Evolutionary conservation across 371 early-diverging fungal species (phyloP).

Genomic region (Circinella minor): DNA sequence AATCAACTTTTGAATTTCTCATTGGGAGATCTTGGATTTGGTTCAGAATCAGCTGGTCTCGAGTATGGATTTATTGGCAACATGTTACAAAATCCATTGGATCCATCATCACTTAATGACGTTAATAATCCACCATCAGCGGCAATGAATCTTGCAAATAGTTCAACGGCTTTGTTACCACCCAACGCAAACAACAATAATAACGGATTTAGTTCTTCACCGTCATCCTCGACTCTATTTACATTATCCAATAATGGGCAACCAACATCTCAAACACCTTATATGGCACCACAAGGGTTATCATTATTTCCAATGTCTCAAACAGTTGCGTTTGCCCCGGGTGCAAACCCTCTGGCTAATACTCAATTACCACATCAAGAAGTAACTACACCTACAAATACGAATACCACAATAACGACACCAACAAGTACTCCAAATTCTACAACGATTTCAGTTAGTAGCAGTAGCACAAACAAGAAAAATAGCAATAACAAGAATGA

Average conservation of each 20-base stretch:
- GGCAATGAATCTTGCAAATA: constrained; percentile 9
- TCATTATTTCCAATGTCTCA: constrained; percentile 19
- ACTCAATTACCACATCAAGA: background rate
- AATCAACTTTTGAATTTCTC: constrained; percentile 35
- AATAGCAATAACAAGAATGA: background rate
- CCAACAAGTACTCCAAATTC: background rate
- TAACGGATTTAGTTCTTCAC: background rate
- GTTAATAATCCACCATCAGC: constrained; percentile 16
- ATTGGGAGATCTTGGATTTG: constrained; percentile 45
- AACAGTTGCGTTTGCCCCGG: constrained; percentile 21
- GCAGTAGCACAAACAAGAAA: background rate
- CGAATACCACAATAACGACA: background rate
- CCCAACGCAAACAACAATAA: background rate
- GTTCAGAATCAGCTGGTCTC: constrained; percentile 46
- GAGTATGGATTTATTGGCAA: constrained; percentile 51
- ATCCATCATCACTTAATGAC: constrained; percentile 22
- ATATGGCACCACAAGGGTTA: constrained; percentile 4
- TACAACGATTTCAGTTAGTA: background rate
- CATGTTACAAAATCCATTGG: constrained; percentile 38
- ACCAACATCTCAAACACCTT: background rate
- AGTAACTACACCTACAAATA: background rate
- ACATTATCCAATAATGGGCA: constrained; percentile 2
- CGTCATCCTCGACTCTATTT: constrained; percentile 7
- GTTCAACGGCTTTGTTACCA: constrained; percentile 1
- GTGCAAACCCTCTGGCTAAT: constrained; percentile 19